These are phyloP conservation scores for Juncus effusus DNA, from an alignment of 176 grass and related monocot species.

Conservation along the genomic window DNA sequence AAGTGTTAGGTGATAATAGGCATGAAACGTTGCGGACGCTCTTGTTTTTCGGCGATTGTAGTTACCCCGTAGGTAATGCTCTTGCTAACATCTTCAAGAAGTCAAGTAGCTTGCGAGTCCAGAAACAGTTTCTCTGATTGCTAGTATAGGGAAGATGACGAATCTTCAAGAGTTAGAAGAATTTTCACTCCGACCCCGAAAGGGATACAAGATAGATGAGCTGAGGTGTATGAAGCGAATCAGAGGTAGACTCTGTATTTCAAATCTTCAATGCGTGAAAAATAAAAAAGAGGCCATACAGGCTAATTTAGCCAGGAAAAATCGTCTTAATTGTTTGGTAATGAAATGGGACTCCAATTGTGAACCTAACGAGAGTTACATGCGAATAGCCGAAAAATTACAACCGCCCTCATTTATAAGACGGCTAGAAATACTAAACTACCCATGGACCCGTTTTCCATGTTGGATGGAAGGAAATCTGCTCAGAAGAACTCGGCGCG, in stretches of 20 bases:
- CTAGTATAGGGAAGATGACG: conserved; percentile 32
- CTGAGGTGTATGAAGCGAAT: conserved; percentile 33
- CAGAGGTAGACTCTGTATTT: conserved; percentile 20
- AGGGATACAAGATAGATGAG: conserved; percentile 35
- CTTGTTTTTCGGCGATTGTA: conserved; percentile 34
- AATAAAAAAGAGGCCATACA: conserved; percentile 18
- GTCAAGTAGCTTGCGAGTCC: conserved; percentile 5
- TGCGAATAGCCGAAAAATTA: no score
- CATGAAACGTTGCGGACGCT: conserved; percentile 14
- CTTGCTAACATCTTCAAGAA: conserved; percentile 21
- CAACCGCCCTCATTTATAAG: no score
- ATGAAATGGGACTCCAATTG: no score
- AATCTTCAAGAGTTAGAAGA: conserved; percentile 28
- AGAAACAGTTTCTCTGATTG: conserved; percentile 27
- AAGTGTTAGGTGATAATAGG: background rate
- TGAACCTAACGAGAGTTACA: no score
- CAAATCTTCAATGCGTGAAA: conserved; percentile 25
- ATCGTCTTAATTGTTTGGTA: conserved; percentile 18
- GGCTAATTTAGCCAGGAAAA: conserved; percentile 23
- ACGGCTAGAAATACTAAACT: no score
- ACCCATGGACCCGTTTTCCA: no score
- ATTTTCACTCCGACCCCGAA: conserved; percentile 22
- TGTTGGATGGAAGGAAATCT: no score
- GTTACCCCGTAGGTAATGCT: background rate
- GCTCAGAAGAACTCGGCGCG: no score